phyloP scores from a whole-genome alignment of 202 grass and related monocot species.

The Miscanthus sacchariflorus region DNA sequence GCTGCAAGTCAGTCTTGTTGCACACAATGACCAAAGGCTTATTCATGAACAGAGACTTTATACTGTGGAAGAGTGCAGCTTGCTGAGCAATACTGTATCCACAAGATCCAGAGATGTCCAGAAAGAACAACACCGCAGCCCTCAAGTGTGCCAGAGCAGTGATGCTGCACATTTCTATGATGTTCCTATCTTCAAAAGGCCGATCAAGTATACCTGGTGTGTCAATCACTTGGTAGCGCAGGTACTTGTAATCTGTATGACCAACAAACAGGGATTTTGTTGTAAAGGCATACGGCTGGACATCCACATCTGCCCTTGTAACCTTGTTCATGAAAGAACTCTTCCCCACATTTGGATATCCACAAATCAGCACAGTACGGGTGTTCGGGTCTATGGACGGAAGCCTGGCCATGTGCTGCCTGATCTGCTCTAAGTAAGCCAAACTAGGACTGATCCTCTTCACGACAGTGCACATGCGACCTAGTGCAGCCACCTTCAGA shows the following conservation, averaged over 20 bases:
- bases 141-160: constrained; percentile 86
- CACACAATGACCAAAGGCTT: constrained; percentile 93
- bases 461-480: constrained; percentile 95
- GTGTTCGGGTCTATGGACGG: constrained; percentile 95
- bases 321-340: constrained; percentile 98
- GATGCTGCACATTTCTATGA: constrained; percentile 99
- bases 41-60: constrained; percentile 87
- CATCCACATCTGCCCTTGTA: constrained; percentile 92
- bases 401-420: constrained; percentile 94
- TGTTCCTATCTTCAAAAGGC: constrained; percentile 95
- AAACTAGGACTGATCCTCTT: constrained; percentile 90
- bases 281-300: constrained; percentile 97
- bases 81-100: constrained; percentile 92
- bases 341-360: constrained; percentile 94
- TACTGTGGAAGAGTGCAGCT: constrained; percentile 89
- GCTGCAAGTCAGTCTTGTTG: constrained; percentile 93
- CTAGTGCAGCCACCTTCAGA: constrained; percentile 93
- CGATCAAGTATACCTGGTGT: constrained; percentile 96
- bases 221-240: constrained; percentile 97
- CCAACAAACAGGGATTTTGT: constrained; percentile 91
- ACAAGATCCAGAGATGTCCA: constrained; percentile 93
- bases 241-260: constrained; percentile 96
- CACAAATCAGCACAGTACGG: constrained; percentile 91
- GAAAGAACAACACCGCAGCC: constrained; percentile 91
- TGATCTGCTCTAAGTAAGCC: constrained; percentile 94